Evolutionary conservation across 1,139 yeast genomes (phyloP), one percentile per base, ranked within the genome.

Genomic region (Zygosaccharomyces pseudobailii): DNA sequence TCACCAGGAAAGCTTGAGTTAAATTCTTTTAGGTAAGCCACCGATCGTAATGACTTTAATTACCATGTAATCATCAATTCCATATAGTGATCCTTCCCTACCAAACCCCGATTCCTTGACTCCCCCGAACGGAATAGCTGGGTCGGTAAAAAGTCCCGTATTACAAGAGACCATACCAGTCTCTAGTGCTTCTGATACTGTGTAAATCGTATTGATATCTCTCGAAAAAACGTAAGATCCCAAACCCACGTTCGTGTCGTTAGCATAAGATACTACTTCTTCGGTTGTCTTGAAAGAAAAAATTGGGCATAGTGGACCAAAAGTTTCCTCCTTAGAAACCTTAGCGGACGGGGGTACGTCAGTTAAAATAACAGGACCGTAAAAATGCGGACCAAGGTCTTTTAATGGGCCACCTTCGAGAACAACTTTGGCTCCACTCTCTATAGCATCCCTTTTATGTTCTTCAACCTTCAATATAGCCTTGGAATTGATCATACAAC

Each of bases 251-350:
- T 74, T 77, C 10, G 83, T 78, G 54, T 77, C 76, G 66, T 89
- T 89, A 27, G 95, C 94, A 58, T 74, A 67, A 27, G 66, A 68
- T 32, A 89, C 66, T 9, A 82, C 96, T 61, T 87, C 87, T 48
- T 84, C 86, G 43, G 80, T 82, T 24, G 79, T 68, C 13, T 73
- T 71, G 65, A 88, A 84, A 52, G 78, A 76, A 54, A 85, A 76
- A 36, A 89, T 68, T 1, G 94, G 92, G 46, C 92, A 94, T 40
- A 89, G 73, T 4, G 97, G 97, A 9, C 96, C 97, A 65, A 89
- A 89, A 1, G 95, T 87, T 69, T 89, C 97, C 58, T 87, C 94
- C 28, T 70, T 61, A 49, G 80, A 72, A 23, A 88, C 84, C 48
- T 68, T 62, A 76, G 88, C 86, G 35, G 76, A 76, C 6, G 73